Conservation (phyloP, 768 basidiomycete species). For the Trametes cingulata region DNA sequence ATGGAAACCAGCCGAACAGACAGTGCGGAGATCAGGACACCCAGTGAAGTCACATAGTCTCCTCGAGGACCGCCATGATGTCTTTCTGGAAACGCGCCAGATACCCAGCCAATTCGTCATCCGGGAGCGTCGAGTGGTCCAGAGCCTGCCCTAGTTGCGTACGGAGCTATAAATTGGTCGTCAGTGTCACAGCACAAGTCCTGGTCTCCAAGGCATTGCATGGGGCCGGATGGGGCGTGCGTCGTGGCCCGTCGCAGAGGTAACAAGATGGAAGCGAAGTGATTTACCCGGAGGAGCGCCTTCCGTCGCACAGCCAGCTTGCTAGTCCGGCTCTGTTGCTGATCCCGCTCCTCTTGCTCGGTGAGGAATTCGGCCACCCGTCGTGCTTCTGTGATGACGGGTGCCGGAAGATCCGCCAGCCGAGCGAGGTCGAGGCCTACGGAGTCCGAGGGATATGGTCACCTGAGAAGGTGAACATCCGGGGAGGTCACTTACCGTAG, state of each 20-base stretch:
- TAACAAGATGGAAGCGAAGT: background rate
- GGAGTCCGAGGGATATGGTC: background rate
- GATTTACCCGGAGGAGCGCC: slow-evolving; percentile 62
- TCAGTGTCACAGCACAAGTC: no score
- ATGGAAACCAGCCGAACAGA: no score
- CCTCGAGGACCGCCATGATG: slow-evolving; percentile 56
- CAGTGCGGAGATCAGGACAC: no score
- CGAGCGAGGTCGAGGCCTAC: slow-evolving; percentile 87
- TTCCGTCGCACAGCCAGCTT: slow-evolving; percentile 64
- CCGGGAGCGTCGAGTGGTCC: slow-evolving; percentile 72
- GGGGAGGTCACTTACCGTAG: slow-evolving; percentile 56
- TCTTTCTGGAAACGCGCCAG: slow-evolving; percentile 71
- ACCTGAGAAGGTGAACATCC: no score
- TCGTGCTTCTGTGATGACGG: slow-evolving; percentile 64
- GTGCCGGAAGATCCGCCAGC: slow-evolving; percentile 79
- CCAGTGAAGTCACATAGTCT: slow-evolving; percentile 36
- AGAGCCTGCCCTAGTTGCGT: slow-evolving; percentile 75
- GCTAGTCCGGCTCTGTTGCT: slow-evolving; percentile 62
- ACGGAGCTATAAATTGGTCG: slow-evolving; percentile 50
- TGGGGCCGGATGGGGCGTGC: no score
- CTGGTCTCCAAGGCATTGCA: no score
- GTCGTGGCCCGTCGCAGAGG: no score
- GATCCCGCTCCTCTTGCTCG: slow-evolving; percentile 54
- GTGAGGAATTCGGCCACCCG: slow-evolving; percentile 61
- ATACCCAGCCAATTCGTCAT: slow-evolving; percentile 65